A percentile compares a stretch with the other conserved stretches of the same genome.
Conservation (phyloP, 2,329 filamentous ascomycete genomes). For the Malbranchea zuffiana region DNA sequence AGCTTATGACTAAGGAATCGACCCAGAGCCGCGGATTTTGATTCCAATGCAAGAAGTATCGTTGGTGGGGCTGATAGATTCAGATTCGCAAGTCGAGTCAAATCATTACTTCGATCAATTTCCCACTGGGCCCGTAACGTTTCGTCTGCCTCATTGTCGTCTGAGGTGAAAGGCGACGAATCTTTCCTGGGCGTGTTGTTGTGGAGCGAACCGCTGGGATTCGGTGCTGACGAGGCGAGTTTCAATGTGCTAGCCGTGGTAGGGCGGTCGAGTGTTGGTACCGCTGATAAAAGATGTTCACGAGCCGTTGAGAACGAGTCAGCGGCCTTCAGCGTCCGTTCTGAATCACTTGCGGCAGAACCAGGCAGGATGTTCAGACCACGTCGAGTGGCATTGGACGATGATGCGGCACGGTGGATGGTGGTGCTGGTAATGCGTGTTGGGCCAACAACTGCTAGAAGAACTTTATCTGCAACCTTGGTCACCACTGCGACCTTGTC, state of each 20-base stretch:
- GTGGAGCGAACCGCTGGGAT: slow-evolving; percentile 7
- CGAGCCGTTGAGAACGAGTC: slow-evolving; percentile 10
- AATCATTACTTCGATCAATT: slow-evolving; percentile 31
- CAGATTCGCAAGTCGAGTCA: slow-evolving; percentile 29
- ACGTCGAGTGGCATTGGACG: slow-evolving; percentile 1
- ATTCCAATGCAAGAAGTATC: slow-evolving; percentile 32
- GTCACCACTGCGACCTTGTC: slow-evolving; percentile 33
- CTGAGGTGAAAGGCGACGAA: slow-evolving; percentile 1
- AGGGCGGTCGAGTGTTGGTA: neutral
- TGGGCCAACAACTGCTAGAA: slow-evolving; percentile 33
- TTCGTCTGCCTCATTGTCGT: slow-evolving; percentile 17
- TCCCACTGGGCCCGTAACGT: slow-evolving; percentile 28
- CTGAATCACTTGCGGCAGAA: slow-evolving; percentile 15
- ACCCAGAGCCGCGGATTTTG: slow-evolving; percentile 33
- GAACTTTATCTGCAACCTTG: slow-evolving; percentile 33
- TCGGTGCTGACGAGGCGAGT: slow-evolving; percentile 15
- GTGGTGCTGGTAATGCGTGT: slow-evolving; percentile 3
- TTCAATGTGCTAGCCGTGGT: slow-evolving; percentile 4
- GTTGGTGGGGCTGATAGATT: slow-evolving; percentile 31
- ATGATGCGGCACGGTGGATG: neutral
- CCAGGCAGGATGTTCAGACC: slow-evolving; percentile 5
- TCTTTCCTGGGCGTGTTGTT: slow-evolving; percentile 1
- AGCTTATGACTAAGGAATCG: slow-evolving; percentile 32
- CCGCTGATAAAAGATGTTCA: slow-evolving; percentile 6
- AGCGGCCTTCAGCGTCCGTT: slow-evolving; percentile 9